Conservation (phyloP, 163 green algal species). For the Chlorella variabilis region DNA sequence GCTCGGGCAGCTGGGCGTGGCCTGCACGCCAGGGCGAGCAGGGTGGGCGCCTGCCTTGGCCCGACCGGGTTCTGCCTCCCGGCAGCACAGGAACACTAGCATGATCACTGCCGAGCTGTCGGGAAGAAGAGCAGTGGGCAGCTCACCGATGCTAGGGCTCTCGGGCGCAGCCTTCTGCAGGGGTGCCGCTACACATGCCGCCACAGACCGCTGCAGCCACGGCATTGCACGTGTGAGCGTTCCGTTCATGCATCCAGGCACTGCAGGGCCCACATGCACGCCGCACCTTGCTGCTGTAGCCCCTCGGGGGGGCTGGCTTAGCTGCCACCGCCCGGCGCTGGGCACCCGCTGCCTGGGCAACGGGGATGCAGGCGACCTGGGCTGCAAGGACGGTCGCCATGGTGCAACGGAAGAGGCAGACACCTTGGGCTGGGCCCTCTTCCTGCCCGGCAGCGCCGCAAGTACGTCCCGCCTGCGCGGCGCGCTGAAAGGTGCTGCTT, state of each 20-base stretch:
- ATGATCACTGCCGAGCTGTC: too few species aligned
- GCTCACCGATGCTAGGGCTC: constrained; percentile 25
- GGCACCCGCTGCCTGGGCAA: background rate
- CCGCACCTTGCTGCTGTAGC: background rate
- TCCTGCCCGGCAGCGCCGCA: too few species aligned
- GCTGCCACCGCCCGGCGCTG: constrained; percentile 1
- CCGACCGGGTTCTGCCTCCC: background rate
- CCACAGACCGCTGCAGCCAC: constrained; percentile 9
- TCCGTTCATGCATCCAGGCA: background rate
- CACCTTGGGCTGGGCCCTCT: too few species aligned
- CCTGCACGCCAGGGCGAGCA: background rate
- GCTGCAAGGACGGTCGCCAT: constrained; percentile 15
- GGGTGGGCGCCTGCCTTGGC: too few species aligned
- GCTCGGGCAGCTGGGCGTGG: constrained; percentile 15
- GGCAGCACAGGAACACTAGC: background rate
- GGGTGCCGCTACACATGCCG: background rate
- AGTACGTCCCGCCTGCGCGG: too few species aligned
- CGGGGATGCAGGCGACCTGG: background rate
- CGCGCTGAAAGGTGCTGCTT: too few species aligned
- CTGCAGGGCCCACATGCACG: too few species aligned
- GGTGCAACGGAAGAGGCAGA: background rate
- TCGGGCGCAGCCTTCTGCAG: background rate
- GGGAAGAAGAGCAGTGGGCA: too few species aligned
- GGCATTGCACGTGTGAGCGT: background rate
- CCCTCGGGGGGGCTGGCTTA: background rate